Base-by-base conservation (phyloP, 345 rosid species). In the Corchorus olitorius region DNA sequence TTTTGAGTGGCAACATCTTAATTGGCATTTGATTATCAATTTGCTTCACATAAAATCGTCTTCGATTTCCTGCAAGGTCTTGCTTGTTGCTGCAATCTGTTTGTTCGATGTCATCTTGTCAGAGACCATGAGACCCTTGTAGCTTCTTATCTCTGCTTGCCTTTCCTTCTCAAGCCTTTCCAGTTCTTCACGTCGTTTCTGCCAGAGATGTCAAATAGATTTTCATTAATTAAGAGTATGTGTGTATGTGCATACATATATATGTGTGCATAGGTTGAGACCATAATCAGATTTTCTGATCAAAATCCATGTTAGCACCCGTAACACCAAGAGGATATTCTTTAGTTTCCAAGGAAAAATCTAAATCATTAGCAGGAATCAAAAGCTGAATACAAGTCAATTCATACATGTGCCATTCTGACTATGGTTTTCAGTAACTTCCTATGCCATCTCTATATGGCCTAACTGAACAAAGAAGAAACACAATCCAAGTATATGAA, bases 81-180 rank as follows among this genome's bases (percentile, higher is more conserved):
- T 96, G 89, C 65, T 89, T 81, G 85, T 86, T 37, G 92, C 84
- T 66, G 97, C 98, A 73, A 93, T 87, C 75, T 96, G 87, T 85
- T 96, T 96, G 89, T 96, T 93, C 16, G 97, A 93, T 70, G 97
- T 93, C 98, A 96, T 96, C 41, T 93, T 96, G 8, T 96, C 98
- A 20, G 97, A 75, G 33, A 96, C 97, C 99, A 96, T 96, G 87
- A 96, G 70, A 19, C 97, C 94, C 79, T 93, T 96, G 93, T 93
- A 96, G 92, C 98, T 96, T 85, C 97, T 86, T 82, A 91, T 74
- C 84, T 96, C 98, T 62, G 93, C 90, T 72, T 93, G 99, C 76
- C 86, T 91, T 81, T 93, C 99, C 85, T 92, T 96, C 80, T 93
- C 99, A 69, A 93, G 87, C 88, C 90, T 92, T 0, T 89, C 94